Evolutionary conservation across 371 early-diverging fungal genomes (phyloP), one percentile per base, ranked within the genome.

Genomic region (Scutellospora calospora): DNA sequence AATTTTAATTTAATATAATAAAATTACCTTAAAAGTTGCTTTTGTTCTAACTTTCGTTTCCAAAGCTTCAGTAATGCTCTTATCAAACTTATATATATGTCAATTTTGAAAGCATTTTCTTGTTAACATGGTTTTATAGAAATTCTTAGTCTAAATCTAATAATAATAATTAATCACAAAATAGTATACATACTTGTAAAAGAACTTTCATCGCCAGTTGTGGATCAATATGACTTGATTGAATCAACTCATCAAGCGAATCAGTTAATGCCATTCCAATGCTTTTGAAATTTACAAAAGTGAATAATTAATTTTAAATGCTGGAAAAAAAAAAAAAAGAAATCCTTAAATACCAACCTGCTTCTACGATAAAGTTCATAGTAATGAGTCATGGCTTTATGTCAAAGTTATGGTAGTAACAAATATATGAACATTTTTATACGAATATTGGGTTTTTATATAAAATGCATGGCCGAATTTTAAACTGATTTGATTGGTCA

Each of bases 141-240:
- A n/a, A n/a, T n/a, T 38, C 38, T 38, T 38, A 38, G 38, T 38
- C 38, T 4, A 38, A 38, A 38, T 6, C 38, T 38, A 38, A 38
- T 38, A 38, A 6, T n/a, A n/a, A n/a, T n/a, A n/a, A n/a, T n/a
- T n/a, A 38, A 38, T 38, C 38, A 51, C 54, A 54, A 20, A 87
- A 86, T 68, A 87, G 87, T 82, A 85, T 86, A 76, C 88, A 83
- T 88, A 95, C 94, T 84, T 96, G 97, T 49, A 88, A 85, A 27
- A 98, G 89, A 25, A 98, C 95, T 68, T 93, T 91, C 93, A 97
- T 97, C n/a, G 99, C 98, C 41, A 96, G 85, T 82, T 97, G 96
- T 51, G 99, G 97, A 81, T 95, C 95, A 76, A 99, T 94, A 77
- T 94, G 95, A 14, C 94, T 95, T n/a, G 94, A 92, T 73, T 93